Base-by-base conservation (phyloP, 1,284 basidiomycete genomes). In the Hymenochaete sp. region DNA sequence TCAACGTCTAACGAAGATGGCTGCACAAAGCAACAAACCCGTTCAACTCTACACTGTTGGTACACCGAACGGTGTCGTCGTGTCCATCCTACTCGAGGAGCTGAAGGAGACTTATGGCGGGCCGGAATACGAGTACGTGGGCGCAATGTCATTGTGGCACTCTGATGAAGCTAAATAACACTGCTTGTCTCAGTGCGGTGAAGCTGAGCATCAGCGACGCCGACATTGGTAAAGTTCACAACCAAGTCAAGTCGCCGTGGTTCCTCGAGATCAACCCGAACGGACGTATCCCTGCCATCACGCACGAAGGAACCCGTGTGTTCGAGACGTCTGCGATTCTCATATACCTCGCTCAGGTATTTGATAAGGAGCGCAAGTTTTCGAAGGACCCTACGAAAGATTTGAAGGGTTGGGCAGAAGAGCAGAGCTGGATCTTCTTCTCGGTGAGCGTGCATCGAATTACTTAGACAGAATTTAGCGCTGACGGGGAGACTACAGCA, bases 391-490 rank as follows among this genome's bases (percentile, higher is more conserved):
- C 57, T 10, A 53, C 59, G 10, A 58, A 61, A 41, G 58, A 66
- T 24, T 55, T 66, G 13, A 55, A 64, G 45, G 57, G 63, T 52
- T 66, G 55, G 55, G 78, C 75, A 56, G 72, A 80, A 59, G 70
- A 77, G 59, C 57, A 84, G 14, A 82, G 84, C 56, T 91, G 86
- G 87, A 79, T 89, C 38, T 85, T 88, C 65, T 90, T 84, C 53
- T 70, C 32, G 42, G 56, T 50, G 44, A 53, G 45, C 51, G 54
- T 33, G 14, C 32, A n/a, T 35, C 5, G 5, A 16, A 31, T 43
- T n/a, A 38, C 7, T n/a, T 6, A 25, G 13, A 49, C 38, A 29
- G 24, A 38, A 21, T 24, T 26, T 13, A 10, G 22, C 41, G 24
- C 16, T 43, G 26, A 24, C 31, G 9, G 10, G 11, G n/a, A 14